Evolutionary conservation across 2,329 filamentous ascomycete species (phyloP).

Genomic region (Pseudofabraea citricarpa): DNA sequence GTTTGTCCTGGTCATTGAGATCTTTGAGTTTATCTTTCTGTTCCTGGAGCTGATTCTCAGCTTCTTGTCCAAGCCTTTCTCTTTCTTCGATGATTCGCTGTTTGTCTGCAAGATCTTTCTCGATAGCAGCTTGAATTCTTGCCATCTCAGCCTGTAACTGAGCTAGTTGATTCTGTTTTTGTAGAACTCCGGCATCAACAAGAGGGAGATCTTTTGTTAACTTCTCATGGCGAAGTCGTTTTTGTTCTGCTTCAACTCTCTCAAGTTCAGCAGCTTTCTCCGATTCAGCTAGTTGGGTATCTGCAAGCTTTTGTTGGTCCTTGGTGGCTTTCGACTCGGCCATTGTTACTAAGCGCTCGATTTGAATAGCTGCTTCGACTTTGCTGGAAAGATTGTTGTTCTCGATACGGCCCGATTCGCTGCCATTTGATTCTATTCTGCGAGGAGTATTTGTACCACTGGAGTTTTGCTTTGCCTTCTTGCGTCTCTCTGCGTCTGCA

Average conservation of each 20-base stretch:
- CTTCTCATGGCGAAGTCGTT: constrained; percentile 24
- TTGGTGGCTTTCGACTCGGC: constrained; percentile 13
- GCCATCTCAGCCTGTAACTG: constrained; percentile 25
- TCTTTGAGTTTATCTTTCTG: constrained; percentile 28
- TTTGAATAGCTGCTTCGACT: constrained; percentile 19
- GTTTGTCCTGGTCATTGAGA: constrained; percentile 19
- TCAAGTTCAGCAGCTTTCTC: constrained; percentile 19
- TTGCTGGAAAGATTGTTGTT: constrained; percentile 13
- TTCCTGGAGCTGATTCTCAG: constrained; percentile 27
- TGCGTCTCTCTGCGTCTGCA: constrained; percentile 25
- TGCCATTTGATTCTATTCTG: constrained; percentile 9
- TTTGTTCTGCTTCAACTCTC: constrained; percentile 20
- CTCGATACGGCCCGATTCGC: constrained; percentile 1
- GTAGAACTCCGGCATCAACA: constrained; percentile 27
- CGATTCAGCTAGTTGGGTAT: constrained; percentile 19
- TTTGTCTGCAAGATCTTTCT: constrained; percentile 27
- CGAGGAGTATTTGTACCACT: constrained; percentile 24
- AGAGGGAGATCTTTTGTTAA: constrained; percentile 25
- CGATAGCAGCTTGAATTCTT: constrained; percentile 24
- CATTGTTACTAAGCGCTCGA: constrained; percentile 19
- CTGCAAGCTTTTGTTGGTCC: constrained; percentile 21
- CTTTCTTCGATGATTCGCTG: constrained; percentile 27
- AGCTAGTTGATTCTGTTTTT: constrained; percentile 22
- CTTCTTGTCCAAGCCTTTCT: constrained; percentile 26
- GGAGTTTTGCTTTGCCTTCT: constrained; percentile 20